Evolutionary conservation across 371 early-diverging fungal genomes (phyloP), one percentile per base, ranked within the genome.

Genomic region (Syncephalastrum contaminatum): DNA sequence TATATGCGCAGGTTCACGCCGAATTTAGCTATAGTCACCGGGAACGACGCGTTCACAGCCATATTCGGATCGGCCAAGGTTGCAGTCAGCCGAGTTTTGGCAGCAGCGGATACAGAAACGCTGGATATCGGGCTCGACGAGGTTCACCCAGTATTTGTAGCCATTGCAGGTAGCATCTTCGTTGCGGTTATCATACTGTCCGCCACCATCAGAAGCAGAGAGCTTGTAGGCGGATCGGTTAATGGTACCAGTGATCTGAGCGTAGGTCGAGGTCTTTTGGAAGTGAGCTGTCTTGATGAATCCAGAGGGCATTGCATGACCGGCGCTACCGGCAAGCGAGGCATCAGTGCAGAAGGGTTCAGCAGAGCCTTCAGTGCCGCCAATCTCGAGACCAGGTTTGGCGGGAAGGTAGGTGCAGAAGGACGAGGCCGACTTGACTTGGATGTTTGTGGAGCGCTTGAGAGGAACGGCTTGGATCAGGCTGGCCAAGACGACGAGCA

Each of bases 201-300:
- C 82, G 39, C 82, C 82, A 30, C 72, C 75, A 56, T 80, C 82
- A 14, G 60, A 55, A 48, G 64, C 50, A 25, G 45, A 56, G n/a
- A 80, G 58, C 4, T 60, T 47, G 30, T 76, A 82, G 40, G 57
- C 67, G 3, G 63, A 45, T 10, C 72, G 67, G 49, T 82, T 64
- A 41, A 82, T 75, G 8, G 69, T 66, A 18, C 80, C 82, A 22
- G 80, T 79, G 16, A 82, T 55, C 64, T 82, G 82, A n/a, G 62
- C 56, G 48, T 72, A 82, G 1, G 48, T 52, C 8, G 49, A 56
- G n/a, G 73, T 73, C 10, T 48, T 48, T 36, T 56, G 12, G 43
- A 59, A 72, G 51, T 77, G 72, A 39, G 78, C 75, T 0, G 73
- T 60, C 52, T 53, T 21, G 54, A 82, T 80, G 60, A 80, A 78